Conservation (phyloP, 2,329 filamentous ascomycete genomes). For the Nigrospora oryzae region DNA sequence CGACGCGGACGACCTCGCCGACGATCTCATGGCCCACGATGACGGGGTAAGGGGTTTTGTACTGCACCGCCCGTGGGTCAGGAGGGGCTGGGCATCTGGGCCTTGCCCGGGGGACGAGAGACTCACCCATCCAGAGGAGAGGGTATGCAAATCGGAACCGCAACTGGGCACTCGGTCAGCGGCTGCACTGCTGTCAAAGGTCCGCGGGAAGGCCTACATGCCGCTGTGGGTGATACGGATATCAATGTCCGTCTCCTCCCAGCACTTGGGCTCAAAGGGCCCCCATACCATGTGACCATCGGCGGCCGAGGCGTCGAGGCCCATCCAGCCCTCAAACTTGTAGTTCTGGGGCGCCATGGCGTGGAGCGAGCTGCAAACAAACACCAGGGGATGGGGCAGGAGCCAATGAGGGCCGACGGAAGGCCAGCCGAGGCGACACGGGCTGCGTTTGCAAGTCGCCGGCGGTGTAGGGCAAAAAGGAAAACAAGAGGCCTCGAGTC, state of each 20-base stretch:
- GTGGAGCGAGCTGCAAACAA: too few relatives aligned
- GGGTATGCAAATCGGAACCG: conserved; percentile 32
- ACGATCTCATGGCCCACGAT: conserved; percentile 41
- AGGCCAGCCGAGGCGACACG: too few relatives aligned
- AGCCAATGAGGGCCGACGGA: too few relatives aligned
- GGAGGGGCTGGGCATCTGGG: not conserved
- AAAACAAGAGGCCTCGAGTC: too few relatives aligned
- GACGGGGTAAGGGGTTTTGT: conserved; percentile 15
- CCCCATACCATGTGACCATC: conserved; percentile 6
- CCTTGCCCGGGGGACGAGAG: not conserved
- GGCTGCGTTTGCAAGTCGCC: too few relatives aligned
- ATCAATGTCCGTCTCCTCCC: conserved; percentile 39
- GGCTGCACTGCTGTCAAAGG: not conserved
- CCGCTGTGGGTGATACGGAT: conserved; percentile 39
- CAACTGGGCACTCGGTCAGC: conserved; percentile 14
- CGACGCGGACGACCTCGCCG: conserved; percentile 32
- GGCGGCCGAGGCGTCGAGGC: conserved; percentile 2
- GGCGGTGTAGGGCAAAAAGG: too few relatives aligned
- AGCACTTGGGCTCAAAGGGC: conserved; percentile 33
- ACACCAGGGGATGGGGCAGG: too few relatives aligned
- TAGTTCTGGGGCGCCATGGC: conserved; percentile 3
- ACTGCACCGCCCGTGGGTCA: not conserved
- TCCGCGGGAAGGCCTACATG: conserved; percentile 13
- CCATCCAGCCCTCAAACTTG: conserved; percentile 7
- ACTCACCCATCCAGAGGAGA: conserved; percentile 23